Evolutionary conservation across 1,284 basidiomycete species (phyloP), one percentile per base, ranked within the genome.

Genomic region (Pterulicium gracile): DNA sequence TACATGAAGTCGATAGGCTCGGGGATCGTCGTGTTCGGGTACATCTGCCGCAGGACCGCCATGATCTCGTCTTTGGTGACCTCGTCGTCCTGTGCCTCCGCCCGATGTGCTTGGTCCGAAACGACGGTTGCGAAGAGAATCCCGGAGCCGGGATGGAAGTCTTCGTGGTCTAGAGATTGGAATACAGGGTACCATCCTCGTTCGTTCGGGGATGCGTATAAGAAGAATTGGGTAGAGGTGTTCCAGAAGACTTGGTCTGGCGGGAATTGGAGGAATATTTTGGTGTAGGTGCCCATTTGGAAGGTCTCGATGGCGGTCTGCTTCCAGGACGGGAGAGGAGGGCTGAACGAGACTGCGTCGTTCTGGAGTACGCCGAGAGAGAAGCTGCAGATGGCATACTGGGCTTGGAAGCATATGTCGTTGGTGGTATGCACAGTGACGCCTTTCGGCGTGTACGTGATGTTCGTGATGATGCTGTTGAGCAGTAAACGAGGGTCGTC

Each of bases 221-320:
- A 58, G 4, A 65, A 76, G 61, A 77, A 74, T 79, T 83, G 49
- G 10, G 27, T 32, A 7, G 27, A 32, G 27, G 27, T 32, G 27
- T 32, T 32, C 27, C 27, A 32, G 27, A 32, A 32, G 7, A 32
- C 27, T n/a, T 32, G 27, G 27, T 32, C 27, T 32, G 27, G 55
- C 0, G 73, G 66, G 55, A 84, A 85, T 50, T 77, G 69, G 40
- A 84, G 54, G 59, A 83, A 85, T 42, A 85, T 81, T 61, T 84
- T 85, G 3, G 81, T 82, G 55, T 81, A 85, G 2, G 72, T 79
- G 1, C 68, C 79, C 81, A 84, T 82, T 4, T 69, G 67, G 58
- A 83, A 75, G 44, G 72, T 74, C 21, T 78, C 71, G 43, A 85
- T 77, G 1, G 81, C 81, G 52, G 83, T 79, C 35, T 64, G 54